Evolutionary conservation across 2,329 filamentous ascomycete species (phyloP), one percentile per base, ranked within the genome.

Genomic region (Setomelanomma holmii): DNA sequence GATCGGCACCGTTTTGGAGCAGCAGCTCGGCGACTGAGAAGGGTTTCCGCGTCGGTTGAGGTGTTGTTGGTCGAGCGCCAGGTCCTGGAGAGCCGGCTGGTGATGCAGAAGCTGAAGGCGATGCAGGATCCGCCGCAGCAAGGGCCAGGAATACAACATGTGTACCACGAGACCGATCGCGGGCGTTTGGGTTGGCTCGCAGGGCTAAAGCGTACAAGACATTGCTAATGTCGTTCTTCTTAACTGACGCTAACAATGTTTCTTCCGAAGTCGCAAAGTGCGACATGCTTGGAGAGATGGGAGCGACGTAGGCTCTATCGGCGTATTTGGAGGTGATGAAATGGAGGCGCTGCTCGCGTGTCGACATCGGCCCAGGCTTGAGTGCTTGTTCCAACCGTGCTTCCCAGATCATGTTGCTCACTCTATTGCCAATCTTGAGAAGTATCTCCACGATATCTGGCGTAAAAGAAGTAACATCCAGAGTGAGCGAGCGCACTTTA

Each of bases 341-440:
- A 63, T 85, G 89, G n/a, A 98, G 80, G 19, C 95, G 86, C 73
- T 96, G 91, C 73, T 99, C 95, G 35, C 95, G 86, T 5, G 87
- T 93, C 20, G 93, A 91, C 63, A 88, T 86, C 0, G 91, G 83
- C 0, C 81, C 79, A 4, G 91, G 92, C 71, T 96, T 98, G 40
- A 84, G 68, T 5, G 83, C 78, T 20, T 83, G 83, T 53, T 97
- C 91, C 20, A 98, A 81, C 55, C 80, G 90, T 12, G 92, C 88
- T 78, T 99, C 95, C 91, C 93, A 99, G 17, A 99, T 83, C 88
- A 93, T 93, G 75, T 99, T 99, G 65, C 93, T 95, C 45, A 97
- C 87, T 44, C 93, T 86, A 73, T 99, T 99, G 56, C 96, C 96
- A 57, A 99, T 87, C 52, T 93, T 87, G 51, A 97, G 81, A 36